A percentile compares a stretch with the other conserved stretches of the same genome.
Conservation (phyloP, 768 basidiomycete genomes). For the Russula sp. region DNA sequence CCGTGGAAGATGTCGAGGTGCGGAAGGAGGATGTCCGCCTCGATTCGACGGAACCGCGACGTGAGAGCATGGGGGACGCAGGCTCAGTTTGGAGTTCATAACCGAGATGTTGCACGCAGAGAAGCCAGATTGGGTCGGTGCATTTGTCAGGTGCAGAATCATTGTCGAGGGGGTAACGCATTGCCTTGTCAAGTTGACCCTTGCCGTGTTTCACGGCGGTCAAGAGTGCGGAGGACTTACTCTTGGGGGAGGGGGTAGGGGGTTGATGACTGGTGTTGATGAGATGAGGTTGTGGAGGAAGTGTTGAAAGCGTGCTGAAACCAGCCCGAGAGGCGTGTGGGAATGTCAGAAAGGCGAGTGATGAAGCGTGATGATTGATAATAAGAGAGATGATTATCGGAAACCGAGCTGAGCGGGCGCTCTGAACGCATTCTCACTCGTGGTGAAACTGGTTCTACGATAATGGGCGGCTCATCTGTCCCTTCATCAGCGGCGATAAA, state of each 20-base stretch:
- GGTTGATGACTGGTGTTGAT: too few species aligned
- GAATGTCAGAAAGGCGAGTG: too few species aligned
- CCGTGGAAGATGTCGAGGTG: slow-evolving; percentile 39
- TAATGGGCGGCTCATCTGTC: slow-evolving; percentile 51
- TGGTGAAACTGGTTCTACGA: slow-evolving; percentile 56
- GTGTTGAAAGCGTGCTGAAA: too few species aligned
- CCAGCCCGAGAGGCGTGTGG: too few species aligned
- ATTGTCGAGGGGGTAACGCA: slow-evolving; percentile 84
- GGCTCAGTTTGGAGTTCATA: slow-evolving; percentile 45
- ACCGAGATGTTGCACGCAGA: slow-evolving; percentile 77
- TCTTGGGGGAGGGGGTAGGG: too few species aligned
- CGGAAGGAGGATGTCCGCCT: slow-evolving; percentile 41
- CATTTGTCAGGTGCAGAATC: slow-evolving; percentile 84
- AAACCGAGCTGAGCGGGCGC: slow-evolving; percentile 44
- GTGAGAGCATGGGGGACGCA: slow-evolving; percentile 23
- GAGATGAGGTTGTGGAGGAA: too few species aligned
- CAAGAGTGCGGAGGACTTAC: too few species aligned
- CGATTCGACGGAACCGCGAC: slow-evolving; percentile 39
- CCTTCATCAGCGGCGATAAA: slow-evolving; percentile 33
- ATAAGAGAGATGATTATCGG: slow-evolving; percentile 39
- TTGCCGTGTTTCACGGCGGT: too few species aligned
- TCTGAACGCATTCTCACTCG: slow-evolving; percentile 52
- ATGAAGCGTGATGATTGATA: slow-evolving; percentile 41
- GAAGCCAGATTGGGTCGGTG: slow-evolving; percentile 82
- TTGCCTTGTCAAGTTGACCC: too few species aligned